Evolutionary conservation across 1,284 basidiomycete genomes (phyloP), one percentile per base, ranked within the genome.

Genomic region (Trichosporon coremiiforme): DNA sequence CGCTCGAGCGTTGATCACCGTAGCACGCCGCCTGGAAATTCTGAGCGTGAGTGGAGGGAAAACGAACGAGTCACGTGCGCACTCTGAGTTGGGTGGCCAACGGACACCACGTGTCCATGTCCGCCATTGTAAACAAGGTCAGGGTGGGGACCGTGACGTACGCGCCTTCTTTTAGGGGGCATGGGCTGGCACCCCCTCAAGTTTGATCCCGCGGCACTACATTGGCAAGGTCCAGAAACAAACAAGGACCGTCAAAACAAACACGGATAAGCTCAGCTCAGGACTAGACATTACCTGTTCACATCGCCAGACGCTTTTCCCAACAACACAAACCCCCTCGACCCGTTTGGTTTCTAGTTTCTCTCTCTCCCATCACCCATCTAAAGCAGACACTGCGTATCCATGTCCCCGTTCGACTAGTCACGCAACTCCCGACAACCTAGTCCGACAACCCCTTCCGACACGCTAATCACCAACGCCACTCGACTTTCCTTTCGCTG

Each of bases 401-500:
- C 57, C 31, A 62, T 62, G 57, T 15, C 57, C 9, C 57, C 29
- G 31, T 35, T 62, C 57, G 57, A 62, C 29, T 62, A 33, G 29
- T 62, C 20, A 62, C 20, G 29, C 31, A 12, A 31, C 31, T 17
- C 29, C 29, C 57, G 29, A 33, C 57, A 33, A 33, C 6, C 55
- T 38, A 31, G 55, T 20, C 35, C 57, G 57, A 62, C 57, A 33
- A 33, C 57, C 29, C 29, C 57, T 7, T 35, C 57, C 57, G 57
- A 62, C 57, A 62, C 29, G 57, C 57, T 62, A 62, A 20, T 22
- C 12, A 33, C 22, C 57, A 66, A 33, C 31, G 65, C 57, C 57
- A 62, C 29, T 33, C 29, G 57, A 33, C 57, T 35, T 17, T 35
- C 13, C 29, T 50, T 79, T 22, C 68, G 75, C 10, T 66, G 10